These are phyloP conservation scores for Suillus clintonianus DNA, from an alignment of 768 basidiomycete species.

Conservation along the genomic window DNA sequence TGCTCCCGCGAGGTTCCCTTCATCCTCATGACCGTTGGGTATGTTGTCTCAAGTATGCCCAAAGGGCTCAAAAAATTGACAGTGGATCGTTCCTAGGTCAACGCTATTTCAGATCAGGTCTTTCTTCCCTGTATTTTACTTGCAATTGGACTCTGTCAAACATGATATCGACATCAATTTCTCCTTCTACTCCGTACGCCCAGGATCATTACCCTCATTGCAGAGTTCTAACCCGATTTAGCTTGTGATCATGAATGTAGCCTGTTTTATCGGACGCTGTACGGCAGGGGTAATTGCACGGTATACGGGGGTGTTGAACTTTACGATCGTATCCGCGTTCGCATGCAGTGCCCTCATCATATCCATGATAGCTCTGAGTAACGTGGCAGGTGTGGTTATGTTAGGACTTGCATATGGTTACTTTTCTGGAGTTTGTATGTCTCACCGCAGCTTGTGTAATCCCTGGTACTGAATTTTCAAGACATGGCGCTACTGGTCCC, in stretches of 20 bases:
- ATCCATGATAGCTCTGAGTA: slow-evolving; percentile 38
- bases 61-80: background rate
- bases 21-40: background rate
- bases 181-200: slow-evolving; percentile 49
- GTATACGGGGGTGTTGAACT: slow-evolving; percentile 43
- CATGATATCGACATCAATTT: slow-evolving; percentile 43
- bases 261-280: slow-evolving; percentile 48
- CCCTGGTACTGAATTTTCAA: background rate
- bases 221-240: slow-evolving; percentile 14
- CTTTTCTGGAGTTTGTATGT: slow-evolving; percentile 39
- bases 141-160: slow-evolving; percentile 50
- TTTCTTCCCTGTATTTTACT: slow-evolving; percentile 52
- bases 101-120: slow-evolving; percentile 36
- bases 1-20: background rate
- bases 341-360: slow-evolving; percentile 39
- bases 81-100: background rate
- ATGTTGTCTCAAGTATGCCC: background rate
- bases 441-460: background rate
- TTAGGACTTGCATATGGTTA: slow-evolving; percentile 46
- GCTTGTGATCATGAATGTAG: slow-evolving; percentile 52
- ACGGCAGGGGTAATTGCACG: slow-evolving; percentile 42
- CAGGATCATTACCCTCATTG: background rate
- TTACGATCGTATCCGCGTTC: slow-evolving; percentile 29
- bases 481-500: slow-evolving; percentile 39
- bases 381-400: slow-evolving; percentile 34